Base-by-base conservation (phyloP, 768 basidiomycete species). In the Suillus placidus region DNA sequence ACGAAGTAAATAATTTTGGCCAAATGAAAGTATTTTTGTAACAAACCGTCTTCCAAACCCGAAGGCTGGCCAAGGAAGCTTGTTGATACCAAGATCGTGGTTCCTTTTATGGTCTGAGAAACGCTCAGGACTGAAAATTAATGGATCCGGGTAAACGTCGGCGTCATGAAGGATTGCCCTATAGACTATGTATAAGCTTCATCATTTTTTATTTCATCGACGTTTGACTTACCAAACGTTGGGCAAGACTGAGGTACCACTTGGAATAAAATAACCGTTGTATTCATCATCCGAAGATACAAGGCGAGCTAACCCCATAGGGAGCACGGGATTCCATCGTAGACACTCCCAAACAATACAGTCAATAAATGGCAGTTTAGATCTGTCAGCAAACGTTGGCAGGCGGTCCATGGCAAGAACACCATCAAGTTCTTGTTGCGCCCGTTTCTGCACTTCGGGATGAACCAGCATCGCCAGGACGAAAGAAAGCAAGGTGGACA, bases 381-480 rank as follows among this genome's bases (percentile, higher is more conserved):
- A 72, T 37, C 83, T 69, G 61, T 75, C 83, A 14, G 71, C 68
- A 62, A 83, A 80, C 5, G 70, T 72, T 12, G 86, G 87, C 37
- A 88, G 76, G 56, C 85, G 80, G 57, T 78, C 73, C 61, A 68
- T 66, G 52, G 83, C 83, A 65, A 83, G 73, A 8, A 84, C 79
- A 56, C 66, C 68, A 71, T 88, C 86, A 47, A 88, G 74, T 72
- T 88, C 84, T 54, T 75, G 75, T 68, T 87, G 87, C 10, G 79
- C 81, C 71, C 80, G 82, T 66, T 72, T 75, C 61, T 84, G 80
- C 20, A 84, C 80, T 4, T 82, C 75, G 20, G 87, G 87, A 71
- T 86, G 71, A 37, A 83, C 76, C 55, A 84, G 76, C 84, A 88
- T 86, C 5, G 85, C 83, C 13, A 87, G 80, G 32, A 85, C 66